Base-by-base conservation (phyloP, 208 protist genomes). In the Acanthamoeba sp. region DNA sequence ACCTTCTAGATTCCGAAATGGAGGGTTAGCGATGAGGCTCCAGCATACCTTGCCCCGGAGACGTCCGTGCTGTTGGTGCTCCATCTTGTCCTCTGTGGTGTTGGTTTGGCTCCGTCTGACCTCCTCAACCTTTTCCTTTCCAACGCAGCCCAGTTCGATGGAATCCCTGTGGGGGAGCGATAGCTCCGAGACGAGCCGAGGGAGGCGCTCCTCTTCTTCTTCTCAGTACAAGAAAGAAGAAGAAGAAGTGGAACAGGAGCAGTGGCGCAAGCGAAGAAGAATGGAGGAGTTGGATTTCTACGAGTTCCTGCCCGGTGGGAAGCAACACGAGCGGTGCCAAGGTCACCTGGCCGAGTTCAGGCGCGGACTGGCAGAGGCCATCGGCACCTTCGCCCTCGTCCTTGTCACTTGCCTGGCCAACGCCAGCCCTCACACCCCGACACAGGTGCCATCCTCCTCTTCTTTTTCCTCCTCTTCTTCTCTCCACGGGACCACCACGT, bases 311-410 rank as follows among this genome's bases (percentile, higher is more conserved):
- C 38, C 73, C 1, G 73, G 42, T 14, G 73, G 73, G 20, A 14
- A 10, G 12, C 6, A 38, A 10, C 73, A 45, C 40, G 24, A 84
- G 20, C 32, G 38, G 12, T 84, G 73, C n/a, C n/a, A 84, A 12
- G 20, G n/a, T 38, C 10, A 14, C 40, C 73, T 84, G 3, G 32
- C 38, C n/a, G 73, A 84, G 73, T 45, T 84, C 38, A 42, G 73
- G 73, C 73, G 73, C 22, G 73, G 38, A 9, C 1, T 84, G 7
- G 73, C 73, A 10, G 73, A 84, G 40, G 38, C 38, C 38, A 42
- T 84, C 38, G 73, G 73, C 73, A 84, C 73, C 38, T 84, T 84
- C n/a, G 42, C 20, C 9, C 32, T 84, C 38, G 73, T 84, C 20
- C 38, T 84, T 5, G 40, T 84, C 9, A 34, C 10, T 27, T 36